phyloP scores from a whole-genome alignment of 2,329 filamentous ascomycete species.

The Cladobotryum protrusum region DNA sequence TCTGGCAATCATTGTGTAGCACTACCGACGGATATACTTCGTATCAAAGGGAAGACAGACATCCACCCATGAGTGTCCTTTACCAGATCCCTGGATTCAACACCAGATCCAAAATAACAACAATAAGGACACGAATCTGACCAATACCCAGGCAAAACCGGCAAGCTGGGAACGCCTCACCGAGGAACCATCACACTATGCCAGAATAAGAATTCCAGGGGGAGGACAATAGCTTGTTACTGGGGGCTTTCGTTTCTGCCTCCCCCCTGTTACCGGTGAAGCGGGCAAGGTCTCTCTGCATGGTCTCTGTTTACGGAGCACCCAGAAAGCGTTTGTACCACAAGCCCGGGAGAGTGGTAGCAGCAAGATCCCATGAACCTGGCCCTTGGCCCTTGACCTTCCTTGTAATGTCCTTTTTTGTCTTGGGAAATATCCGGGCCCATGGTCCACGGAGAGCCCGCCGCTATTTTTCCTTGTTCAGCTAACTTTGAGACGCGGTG shows the following conservation, averaged over 20 bases:
- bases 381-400: neutral
- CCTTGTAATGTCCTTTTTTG: neutral
- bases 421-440: no score
- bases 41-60: no score
- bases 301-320: neutral
- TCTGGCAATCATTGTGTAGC: no score
- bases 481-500: no score
- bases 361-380: neutral
- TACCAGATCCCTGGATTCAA: neutral
- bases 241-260: neutral
- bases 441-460: no score
- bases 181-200: neutral
- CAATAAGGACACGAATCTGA: neutral
- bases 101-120: no score
- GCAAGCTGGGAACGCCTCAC: neutral
- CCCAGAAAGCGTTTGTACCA: neutral
- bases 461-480: no score
- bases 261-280: neutral
- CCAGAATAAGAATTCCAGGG: neutral
- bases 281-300: neutral
- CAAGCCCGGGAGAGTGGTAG: neutral
- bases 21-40: no score
- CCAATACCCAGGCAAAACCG: neutral
- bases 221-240: neutral
- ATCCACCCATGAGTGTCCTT: no score